Evolutionary conservation across 495 filamentous ascomycete species (phyloP), one percentile per base, ranked within the genome.

Genomic region (Podospora appendiculata): DNA sequence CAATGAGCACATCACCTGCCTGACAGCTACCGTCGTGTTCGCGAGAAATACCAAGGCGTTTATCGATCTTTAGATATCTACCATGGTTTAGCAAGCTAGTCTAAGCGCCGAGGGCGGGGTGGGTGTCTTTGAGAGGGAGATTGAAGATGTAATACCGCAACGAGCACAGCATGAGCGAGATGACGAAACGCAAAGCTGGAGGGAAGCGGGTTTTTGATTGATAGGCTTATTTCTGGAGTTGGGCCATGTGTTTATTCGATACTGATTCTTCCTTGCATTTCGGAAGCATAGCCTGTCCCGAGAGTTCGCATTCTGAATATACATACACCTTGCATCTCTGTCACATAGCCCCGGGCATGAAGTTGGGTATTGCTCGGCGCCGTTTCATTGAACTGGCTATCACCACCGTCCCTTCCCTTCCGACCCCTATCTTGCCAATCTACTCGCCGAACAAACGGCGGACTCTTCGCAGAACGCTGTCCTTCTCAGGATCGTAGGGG

Each of bases 401-500:
- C 25, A 25, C 25, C 25, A 5, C 25, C 25, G 25, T 25, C 25
- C 25, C 25, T 25, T 25, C 5, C 25, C 25, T 25, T 25, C 25
- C 25, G 5, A 25, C 25, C 25, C 25, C 25, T 25, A 25, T 5
- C 5, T 25, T 25, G 25, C 25, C 25, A 25, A 25, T 25, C 65
- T 82, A 96, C 70, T 96, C 92, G 52, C 92, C 92, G 80, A 96
- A 96, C 52, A 97, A 67, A 56, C 90, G 83, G 61, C 87, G 79
- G 50, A 97, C 94, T 60, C 93, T 80, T 68, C 88, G 87, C 69
- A 97, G 64, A 36, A 99, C 93, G 65, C 90, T 97, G 70, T 99
- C 93, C 76, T 99, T 99, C 73, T 99, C 93, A 0, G 93, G 93
- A 58, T 99, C 94, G 61, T 97, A 99, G 8, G 93, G 93, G 62